Percentiles rank a stretch among this genome's conserved stretches.
Evolutionary conservation across 2,329 filamentous ascomycete species (phyloP).

Genomic region (Ceratocystis colombiana): DNA sequence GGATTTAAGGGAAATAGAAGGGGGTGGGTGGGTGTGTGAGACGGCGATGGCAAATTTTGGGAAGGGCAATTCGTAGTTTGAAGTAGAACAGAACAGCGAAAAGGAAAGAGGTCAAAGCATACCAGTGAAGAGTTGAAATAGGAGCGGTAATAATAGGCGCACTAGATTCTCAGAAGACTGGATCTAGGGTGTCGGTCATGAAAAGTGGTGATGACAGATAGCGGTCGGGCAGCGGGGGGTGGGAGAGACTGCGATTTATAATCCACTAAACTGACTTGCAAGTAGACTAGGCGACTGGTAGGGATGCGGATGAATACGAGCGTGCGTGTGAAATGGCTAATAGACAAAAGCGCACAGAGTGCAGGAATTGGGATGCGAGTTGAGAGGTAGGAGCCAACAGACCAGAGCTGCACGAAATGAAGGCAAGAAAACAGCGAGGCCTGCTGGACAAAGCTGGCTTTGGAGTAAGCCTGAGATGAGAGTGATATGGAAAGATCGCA

Average conservation of each 20-base stretch:
- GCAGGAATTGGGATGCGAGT: neutral
- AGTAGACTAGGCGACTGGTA: too few relatives aligned
- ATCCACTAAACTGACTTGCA: too few relatives aligned
- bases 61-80: too few relatives aligned
- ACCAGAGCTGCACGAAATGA: neutral
- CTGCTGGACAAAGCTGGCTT: neutral
- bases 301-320: too few relatives aligned
- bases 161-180: neutral
- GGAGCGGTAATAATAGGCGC: neutral
- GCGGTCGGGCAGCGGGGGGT: neutral
- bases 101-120: neutral
- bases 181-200: neutral
- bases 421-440: neutral
- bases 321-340: too few relatives aligned
- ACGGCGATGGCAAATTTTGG: too few relatives aligned
- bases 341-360: neutral
- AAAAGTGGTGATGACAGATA: slow-evolving; percentile 5
- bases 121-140: neutral
- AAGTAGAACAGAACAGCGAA: too few relatives aligned
- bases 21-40: neutral
- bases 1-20: neutral
- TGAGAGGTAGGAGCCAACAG: neutral
- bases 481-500: neutral
- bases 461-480: neutral
- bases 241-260: too few relatives aligned